Percentiles rank a stretch among this genome's conserved stretches.
Evolutionary conservation across 805 yeast species (phyloP).

Genomic region (Sugiyamaella qingdaonensis): DNA sequence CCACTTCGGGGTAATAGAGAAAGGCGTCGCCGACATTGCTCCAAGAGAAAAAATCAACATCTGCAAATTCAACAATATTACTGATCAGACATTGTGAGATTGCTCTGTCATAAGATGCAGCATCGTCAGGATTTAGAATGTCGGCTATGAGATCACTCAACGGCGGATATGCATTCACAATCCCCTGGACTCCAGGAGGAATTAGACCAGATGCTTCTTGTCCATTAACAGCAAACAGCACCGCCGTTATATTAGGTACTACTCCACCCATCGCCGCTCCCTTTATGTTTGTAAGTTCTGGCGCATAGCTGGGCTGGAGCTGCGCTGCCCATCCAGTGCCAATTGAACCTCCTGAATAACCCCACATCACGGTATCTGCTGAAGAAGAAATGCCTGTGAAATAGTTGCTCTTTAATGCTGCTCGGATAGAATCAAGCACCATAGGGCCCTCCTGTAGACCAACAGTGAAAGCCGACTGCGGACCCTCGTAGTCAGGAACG

Average conservation of each 20-base stretch:
- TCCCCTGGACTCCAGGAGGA: conserved; percentile 27
- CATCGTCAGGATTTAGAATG: background rate
- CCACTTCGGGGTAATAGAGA: conserved; percentile 14
- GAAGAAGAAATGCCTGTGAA: conserved; percentile 15
- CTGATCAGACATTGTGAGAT: conserved; percentile 16
- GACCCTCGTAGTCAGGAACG: conserved; percentile 24
- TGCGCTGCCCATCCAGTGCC: conserved; percentile 31
- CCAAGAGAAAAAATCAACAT: conserved; percentile 20
- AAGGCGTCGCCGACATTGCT: conserved; percentile 19
- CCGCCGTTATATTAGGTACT: conserved; percentile 20
- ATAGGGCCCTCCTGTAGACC: conserved; percentile 25
- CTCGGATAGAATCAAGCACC: conserved; percentile 29
- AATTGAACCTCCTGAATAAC: conserved; percentile 29
- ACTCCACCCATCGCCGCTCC: conserved; percentile 28
- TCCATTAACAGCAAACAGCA: conserved; percentile 17
- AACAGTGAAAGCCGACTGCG: conserved; percentile 18
- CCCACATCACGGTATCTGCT: conserved; percentile 23
- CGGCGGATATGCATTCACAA: conserved; percentile 26
- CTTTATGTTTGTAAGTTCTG: conserved; percentile 23
- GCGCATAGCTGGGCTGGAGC: conserved; percentile 26
- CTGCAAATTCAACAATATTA: conserved; percentile 15
- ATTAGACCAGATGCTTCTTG: conserved; percentile 25
- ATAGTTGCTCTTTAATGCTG: conserved; percentile 17
- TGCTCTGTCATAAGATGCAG: conserved; percentile 16
- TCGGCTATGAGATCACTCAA: background rate